These are phyloP conservation scores for Globisporangium paddicum DNA, from an alignment of 352 stramenopile genomes.

Conservation along the genomic window DNA sequence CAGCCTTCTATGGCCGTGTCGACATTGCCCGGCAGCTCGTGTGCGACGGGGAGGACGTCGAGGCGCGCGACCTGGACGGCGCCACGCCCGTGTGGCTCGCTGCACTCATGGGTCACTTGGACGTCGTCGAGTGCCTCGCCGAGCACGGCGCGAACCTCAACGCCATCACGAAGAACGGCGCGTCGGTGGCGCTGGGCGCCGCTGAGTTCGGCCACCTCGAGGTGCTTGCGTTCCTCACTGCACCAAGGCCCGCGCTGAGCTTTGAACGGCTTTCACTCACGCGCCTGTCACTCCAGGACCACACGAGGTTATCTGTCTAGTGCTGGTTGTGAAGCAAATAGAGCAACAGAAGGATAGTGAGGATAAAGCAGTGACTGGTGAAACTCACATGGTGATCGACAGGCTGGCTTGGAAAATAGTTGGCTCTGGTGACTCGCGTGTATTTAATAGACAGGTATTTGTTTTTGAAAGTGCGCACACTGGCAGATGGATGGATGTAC, in stretches of 20 bases:
- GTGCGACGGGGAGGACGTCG: conserved; percentile 15
- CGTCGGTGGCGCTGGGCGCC: conserved; percentile 19
- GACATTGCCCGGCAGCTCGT: conserved; percentile 21
- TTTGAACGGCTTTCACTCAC: conserved; percentile 9
- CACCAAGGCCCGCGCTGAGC: conserved; percentile 13
- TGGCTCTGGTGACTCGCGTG: not conserved
- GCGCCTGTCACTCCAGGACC: conserved; percentile 13
- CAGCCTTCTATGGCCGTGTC: conserved; percentile 27
- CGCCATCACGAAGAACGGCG: conserved; percentile 13
- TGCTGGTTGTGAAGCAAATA: not conserved
- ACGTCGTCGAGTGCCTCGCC: conserved; percentile 29
- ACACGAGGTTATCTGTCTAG: not conserved
- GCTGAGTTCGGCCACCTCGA: conserved; percentile 32
- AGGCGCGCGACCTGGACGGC: conserved; percentile 26
- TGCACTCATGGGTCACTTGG: conserved; percentile 26
- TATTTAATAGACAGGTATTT: conserved; percentile 16
- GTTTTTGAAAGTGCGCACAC: not conserved
- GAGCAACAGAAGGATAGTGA: not conserved
- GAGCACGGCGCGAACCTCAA: conserved; percentile 26
- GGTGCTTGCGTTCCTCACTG: conserved; percentile 29
- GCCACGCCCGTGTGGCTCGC: conserved; percentile 34
- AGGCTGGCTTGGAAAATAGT: not conserved
- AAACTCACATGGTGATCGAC: not conserved
- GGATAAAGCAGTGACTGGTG: not conserved
- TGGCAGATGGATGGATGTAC: not conserved